Base-by-base conservation (phyloP, 306 rosid species). In the barrel medic (Medicago truncatula) region DNA sequence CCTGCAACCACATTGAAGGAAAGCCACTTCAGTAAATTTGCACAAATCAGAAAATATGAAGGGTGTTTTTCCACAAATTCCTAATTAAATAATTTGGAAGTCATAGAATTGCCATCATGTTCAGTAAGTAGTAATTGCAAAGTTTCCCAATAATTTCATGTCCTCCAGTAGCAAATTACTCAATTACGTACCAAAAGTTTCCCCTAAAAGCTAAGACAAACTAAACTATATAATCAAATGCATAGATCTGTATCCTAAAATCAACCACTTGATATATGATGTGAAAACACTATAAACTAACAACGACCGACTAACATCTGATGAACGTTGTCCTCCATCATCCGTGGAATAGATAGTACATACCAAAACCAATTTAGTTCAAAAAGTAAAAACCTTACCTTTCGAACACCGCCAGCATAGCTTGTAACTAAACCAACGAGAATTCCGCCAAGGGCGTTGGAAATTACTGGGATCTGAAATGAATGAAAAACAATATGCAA, bases 361-460 rank as follows among this genome's bases (percentile, higher is more conserved):
- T 17, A 5, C 31, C 6, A 39, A 69, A 84, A 76, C 23, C 52
- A 57, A 47, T 59, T 43, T 63, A 73, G 50, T 16, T 66, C 65
- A 74, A 41, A 38, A 69, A 41, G 71, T 74, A 54, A 40, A 34
- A 34, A 71, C 88, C 87, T 86, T 85, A 76, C 99, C 99, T 92
- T 95, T 80, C 96, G 84, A 88, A 95, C 99, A 20, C 99, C 99
- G 1, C 99, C 99, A 21, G 97, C 98, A 66, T 87, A 57, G 75
- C 88, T 90, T 71, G 99, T 95, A 71, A 95, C 88, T 70, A 95
- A 81, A 71, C 97, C 99, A 74, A 95, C 97, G 67, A 95, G 97
- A 74, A 95, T 95, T 86, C 99, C 99, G 74, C 99, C 99, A 73
- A 92, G 78, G 76, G 99, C 92, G 73, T 94, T 95, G 80, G 10